These are phyloP conservation scores for Psophocarpus tetragonolobus DNA, from an alignment of 306 rosid species.

Conservation along the genomic window DNA sequence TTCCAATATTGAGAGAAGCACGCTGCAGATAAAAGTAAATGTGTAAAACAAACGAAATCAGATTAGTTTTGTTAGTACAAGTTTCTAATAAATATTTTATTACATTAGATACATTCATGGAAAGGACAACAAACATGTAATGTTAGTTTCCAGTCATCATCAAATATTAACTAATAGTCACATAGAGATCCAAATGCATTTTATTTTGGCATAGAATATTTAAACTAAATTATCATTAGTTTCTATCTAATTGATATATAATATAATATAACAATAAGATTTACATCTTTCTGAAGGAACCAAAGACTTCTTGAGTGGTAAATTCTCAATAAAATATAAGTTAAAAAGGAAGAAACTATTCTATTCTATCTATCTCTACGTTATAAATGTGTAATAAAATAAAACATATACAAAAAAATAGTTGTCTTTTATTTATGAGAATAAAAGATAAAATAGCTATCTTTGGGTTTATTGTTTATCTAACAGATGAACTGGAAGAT, in stretches of 20 bases:
- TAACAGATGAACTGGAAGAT: too few relatives aligned
- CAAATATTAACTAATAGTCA: conserved; percentile 7
- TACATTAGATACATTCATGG: conserved; percentile 6
- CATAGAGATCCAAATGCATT: not conserved
- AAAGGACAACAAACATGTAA: conserved; percentile 7
- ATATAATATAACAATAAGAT: too few relatives aligned
- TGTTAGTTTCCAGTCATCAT: conserved; percentile 10
- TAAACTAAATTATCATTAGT: conserved; percentile 1
- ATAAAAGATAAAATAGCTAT: not conserved
- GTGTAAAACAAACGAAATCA: conserved; percentile 23
- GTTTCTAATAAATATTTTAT: too few relatives aligned
- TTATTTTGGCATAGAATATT: conserved; percentile 14
- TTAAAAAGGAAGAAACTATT: not conserved
- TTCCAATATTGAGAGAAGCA: conserved; percentile 85
- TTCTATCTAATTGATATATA: not conserved
- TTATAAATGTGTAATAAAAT: not conserved
- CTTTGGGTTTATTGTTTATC: not conserved
- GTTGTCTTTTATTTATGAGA: not conserved
- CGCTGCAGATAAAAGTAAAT: conserved; percentile 51
- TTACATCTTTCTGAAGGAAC: too few relatives aligned
- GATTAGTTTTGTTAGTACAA: too few relatives aligned
- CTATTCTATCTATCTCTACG: not conserved
- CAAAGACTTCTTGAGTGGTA: too few relatives aligned
- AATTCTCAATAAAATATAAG: too few relatives aligned
- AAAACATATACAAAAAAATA: too few relatives aligned